Evolutionary conservation across 495 filamentous ascomycete genomes (phyloP).

Genomic region (Podospora pseudocomata): DNA sequence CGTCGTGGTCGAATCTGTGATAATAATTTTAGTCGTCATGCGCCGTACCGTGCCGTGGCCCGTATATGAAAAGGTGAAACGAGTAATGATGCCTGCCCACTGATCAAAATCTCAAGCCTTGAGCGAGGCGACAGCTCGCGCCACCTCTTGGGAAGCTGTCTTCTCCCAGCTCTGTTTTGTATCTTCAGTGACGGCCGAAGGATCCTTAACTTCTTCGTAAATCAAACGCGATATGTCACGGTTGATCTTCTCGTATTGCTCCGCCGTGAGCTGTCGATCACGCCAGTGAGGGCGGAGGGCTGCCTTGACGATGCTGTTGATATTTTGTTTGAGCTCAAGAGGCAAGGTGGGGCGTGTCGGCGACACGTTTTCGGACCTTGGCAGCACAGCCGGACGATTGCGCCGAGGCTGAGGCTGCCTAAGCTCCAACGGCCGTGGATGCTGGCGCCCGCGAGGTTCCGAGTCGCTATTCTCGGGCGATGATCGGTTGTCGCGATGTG

Average conservation of each 20-base stretch:
- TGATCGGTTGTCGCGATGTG: slow-evolving; percentile 24
- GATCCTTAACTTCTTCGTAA: slow-evolving; percentile 73
- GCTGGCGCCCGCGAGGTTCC: slow-evolving; percentile 28
- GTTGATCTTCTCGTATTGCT: slow-evolving; percentile 87
- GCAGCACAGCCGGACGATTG: slow-evolving; percentile 26
- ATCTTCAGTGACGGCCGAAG: slow-evolving; percentile 49
- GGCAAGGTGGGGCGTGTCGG: slow-evolving; percentile 57
- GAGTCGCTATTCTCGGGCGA: slow-evolving; percentile 46
- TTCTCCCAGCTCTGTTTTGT: slow-evolving; percentile 62
- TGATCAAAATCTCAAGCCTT: slow-evolving; percentile 33
- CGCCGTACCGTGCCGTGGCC: background rate
- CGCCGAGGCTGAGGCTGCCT: slow-evolving; percentile 51
- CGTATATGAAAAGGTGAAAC: background rate
- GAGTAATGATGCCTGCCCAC: background rate
- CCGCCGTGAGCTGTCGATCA: slow-evolving; percentile 64
- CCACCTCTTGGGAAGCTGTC: slow-evolving; percentile 70
- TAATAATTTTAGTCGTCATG: background rate
- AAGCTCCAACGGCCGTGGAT: slow-evolving; percentile 33
- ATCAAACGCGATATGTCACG: slow-evolving; percentile 74
- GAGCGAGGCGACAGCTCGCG: slow-evolving; percentile 54
- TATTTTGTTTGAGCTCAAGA: slow-evolving; percentile 69
- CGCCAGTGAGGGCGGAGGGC: slow-evolving; percentile 75
- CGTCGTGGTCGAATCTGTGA: background rate
- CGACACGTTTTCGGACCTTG: slow-evolving; percentile 53
- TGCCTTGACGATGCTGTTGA: slow-evolving; percentile 74